Evolutionary conservation across 2,329 filamentous ascomycete genomes (phyloP).

Genomic region (Aspergillus texensis): DNA sequence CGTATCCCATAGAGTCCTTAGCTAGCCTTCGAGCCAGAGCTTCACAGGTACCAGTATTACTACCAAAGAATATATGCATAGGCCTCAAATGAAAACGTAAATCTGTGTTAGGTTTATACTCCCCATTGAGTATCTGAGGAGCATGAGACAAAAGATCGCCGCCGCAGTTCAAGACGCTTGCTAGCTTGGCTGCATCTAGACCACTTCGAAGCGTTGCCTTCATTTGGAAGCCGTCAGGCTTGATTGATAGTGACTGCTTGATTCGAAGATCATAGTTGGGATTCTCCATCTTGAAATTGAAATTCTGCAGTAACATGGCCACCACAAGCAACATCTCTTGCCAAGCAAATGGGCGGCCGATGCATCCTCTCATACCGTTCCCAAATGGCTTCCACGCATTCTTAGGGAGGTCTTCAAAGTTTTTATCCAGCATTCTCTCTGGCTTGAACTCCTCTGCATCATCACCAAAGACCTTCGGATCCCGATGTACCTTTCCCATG

Average conservation of each 20-base stretch:
- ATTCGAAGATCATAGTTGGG: conserved; percentile 48
- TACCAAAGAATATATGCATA: conserved; percentile 72
- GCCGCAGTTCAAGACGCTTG: conserved; percentile 36
- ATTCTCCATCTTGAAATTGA: conserved; percentile 67
- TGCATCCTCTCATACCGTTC: conserved; percentile 70
- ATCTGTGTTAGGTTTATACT: conserved; percentile 24
- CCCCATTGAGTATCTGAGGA: conserved; percentile 16
- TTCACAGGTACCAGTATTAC: conserved; percentile 75
- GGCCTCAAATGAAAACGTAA: conserved; percentile 39
- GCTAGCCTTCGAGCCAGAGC: conserved; percentile 66
- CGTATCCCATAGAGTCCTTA: conserved; percentile 59
- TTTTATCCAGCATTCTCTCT: conserved; percentile 71
- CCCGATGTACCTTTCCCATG: conserved; percentile 60
- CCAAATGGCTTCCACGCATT: conserved; percentile 75
- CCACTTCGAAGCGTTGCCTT: conserved; percentile 58
- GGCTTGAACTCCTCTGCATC: conserved; percentile 69
- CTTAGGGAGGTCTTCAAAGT: conserved; percentile 66
- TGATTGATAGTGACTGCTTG: conserved; percentile 44
- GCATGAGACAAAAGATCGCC: conserved; percentile 11
- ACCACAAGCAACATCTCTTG: conserved; percentile 68
- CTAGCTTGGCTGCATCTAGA: conserved; percentile 48
- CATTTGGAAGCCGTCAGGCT: conserved; percentile 62
- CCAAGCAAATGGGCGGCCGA: conserved; percentile 74
- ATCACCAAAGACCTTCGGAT: conserved; percentile 66
- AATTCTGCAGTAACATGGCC: conserved; percentile 69